phyloP scores from a whole-genome alignment of 148 eudicot genomes.

The Cornus controversa region DNA sequence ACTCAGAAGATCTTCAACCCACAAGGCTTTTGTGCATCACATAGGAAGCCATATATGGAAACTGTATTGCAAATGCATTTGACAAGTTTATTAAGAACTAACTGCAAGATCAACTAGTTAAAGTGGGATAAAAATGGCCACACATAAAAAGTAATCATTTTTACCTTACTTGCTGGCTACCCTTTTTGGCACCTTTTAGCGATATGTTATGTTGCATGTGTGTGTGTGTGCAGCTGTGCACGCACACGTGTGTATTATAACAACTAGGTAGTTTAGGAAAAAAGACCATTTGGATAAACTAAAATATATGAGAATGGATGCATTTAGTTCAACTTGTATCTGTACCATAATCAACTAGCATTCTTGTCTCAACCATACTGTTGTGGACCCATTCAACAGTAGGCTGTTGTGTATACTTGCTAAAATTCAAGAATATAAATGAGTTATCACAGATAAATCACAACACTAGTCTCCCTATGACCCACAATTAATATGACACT shows the following conservation, averaged over 20 bases:
- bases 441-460: neutral
- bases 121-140: neutral
- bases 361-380: neutral
- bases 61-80: neutral
- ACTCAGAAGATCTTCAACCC: neutral
- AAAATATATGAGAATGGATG: slow-evolving; percentile 3
- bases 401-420: neutral
- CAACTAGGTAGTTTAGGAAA: neutral
- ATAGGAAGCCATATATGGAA: neutral
- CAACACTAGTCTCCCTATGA: neutral
- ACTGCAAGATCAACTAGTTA: neutral
- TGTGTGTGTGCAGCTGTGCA: too few species aligned
- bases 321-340: neutral
- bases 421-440: neutral
- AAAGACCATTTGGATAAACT: neutral
- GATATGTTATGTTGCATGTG: too few species aligned
- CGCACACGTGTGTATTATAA: too few species aligned
- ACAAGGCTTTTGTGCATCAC: neutral
- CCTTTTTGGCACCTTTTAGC: too few species aligned
- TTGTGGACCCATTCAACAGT: neutral
- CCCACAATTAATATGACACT: neutral
- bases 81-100: neutral
- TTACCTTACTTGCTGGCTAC: too few species aligned
- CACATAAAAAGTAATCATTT: neutral
- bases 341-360: neutral